Conservation (phyloP, 257 asterid genomes). For the Nicotiana tabacum region DNA sequence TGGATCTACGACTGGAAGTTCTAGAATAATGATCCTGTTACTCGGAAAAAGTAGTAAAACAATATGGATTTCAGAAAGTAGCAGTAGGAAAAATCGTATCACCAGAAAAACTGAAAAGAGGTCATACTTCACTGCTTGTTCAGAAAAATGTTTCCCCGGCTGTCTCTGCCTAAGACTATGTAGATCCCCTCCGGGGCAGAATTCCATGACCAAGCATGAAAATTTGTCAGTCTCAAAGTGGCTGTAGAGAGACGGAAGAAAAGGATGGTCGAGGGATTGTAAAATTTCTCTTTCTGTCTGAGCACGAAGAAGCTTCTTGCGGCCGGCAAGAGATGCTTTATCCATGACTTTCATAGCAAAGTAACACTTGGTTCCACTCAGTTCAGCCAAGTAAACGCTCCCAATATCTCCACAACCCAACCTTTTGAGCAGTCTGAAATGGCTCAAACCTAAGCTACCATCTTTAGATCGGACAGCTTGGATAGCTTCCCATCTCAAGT, state of each 20-base stretch:
- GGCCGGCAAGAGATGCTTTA: constrained; percentile 73
- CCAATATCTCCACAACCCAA: constrained; percentile 89
- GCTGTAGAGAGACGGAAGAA: constrained; percentile 63
- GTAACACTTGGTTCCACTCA: constrained; percentile 55
- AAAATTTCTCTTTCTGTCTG: constrained; percentile 76
- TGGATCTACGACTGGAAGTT: too few relatives aligned
- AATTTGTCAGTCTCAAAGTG: constrained; percentile 73
- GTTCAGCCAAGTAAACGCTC: constrained; percentile 70
- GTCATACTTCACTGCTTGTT: constrained; percentile 61
- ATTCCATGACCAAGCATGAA: constrained; percentile 78
- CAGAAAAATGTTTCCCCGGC: constrained; percentile 65
- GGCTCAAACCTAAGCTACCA: constrained; percentile 62
- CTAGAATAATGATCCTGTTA: too few relatives aligned
- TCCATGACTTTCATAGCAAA: constrained; percentile 88
- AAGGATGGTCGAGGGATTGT: constrained; percentile 71
- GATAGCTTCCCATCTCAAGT: constrained; percentile 73
- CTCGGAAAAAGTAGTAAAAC: background rate
- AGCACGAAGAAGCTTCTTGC: constrained; percentile 75
- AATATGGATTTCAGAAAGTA: background rate
- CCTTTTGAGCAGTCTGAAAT: constrained; percentile 62
- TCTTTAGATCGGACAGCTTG: constrained; percentile 53
- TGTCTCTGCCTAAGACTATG: constrained; percentile 69
- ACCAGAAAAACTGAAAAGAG: background rate
- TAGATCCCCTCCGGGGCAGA: constrained; percentile 77
- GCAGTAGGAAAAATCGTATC: background rate